Conservation (phyloP, 768 basidiomycete genomes). For the Kwoniella europaea region DNA sequence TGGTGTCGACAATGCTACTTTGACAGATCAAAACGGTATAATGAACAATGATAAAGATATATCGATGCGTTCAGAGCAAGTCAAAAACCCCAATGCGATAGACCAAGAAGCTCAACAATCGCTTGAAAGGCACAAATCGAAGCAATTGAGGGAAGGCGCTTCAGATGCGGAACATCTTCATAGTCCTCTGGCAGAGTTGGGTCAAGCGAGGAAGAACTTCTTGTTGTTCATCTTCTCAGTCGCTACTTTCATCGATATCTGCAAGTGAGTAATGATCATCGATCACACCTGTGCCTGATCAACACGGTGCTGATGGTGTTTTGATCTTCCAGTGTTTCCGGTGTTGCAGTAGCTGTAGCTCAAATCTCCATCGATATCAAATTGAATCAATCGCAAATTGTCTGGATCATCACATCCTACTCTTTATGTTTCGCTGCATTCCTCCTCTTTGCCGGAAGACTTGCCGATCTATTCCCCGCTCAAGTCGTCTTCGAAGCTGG, state of each 20-base stretch:
- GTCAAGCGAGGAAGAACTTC: conserved; percentile 31
- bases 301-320: conserved; percentile 9
- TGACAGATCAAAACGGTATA: neutral
- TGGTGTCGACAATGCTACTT: neutral
- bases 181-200: conserved; percentile 27
- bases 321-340: conserved; percentile 64
- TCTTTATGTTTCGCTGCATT: conserved; percentile 45
- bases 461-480: conserved; percentile 53
- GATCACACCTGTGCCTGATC: neutral
- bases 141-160: conserved; percentile 6
- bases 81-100: neutral
- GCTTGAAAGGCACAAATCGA: neutral
- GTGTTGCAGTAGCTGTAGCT: conserved; percentile 49
- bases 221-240: conserved; percentile 34
- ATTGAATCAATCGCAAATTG: conserved; percentile 40
- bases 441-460: conserved; percentile 53
- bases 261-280: conserved; percentile 7
- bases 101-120: conserved; percentile 10
- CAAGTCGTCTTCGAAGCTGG: conserved; percentile 62
- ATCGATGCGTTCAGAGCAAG: neutral
- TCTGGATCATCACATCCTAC: conserved; percentile 52
- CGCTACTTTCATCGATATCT: conserved; percentile 37
- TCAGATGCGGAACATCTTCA: conserved; percentile 12
- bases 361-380: conserved; percentile 40
- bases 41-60: neutral